Percentiles rank a stretch among this genome's conserved stretches.
These are phyloP conservation scores for Rhizopus microsporus DNA, from an alignment of 371 early-diverging fungal genomes.

Conservation along the genomic window DNA sequence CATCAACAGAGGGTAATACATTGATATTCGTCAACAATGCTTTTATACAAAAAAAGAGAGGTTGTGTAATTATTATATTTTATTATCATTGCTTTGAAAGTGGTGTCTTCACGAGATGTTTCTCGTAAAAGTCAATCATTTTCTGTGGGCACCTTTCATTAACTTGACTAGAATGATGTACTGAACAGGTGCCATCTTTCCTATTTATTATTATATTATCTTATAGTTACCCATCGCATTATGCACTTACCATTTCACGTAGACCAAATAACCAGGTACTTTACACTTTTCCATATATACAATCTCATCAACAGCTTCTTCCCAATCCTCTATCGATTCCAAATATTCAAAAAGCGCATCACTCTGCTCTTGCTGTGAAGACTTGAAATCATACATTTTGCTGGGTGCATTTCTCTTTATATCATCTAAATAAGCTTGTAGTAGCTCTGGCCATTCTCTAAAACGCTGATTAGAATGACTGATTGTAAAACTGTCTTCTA, in stretches of 20 bases:
- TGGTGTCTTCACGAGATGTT: background rate
- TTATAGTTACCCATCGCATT: background rate
- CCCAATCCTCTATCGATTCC: constrained; percentile 17
- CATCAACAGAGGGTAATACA: too few relatives aligned
- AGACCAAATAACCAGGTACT: constrained; percentile 16
- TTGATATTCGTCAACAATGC: too few relatives aligned
- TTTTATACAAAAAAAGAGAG: too few relatives aligned
- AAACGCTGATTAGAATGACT: background rate
- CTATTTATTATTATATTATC: constrained; percentile 2
- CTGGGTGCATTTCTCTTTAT: background rate
- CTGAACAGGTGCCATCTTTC: constrained; percentile 25
- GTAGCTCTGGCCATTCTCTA: constrained; percentile 24
- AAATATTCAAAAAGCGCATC: constrained; percentile 9
- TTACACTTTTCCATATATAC: constrained; percentile 16
- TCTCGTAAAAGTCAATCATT: constrained; percentile 6
- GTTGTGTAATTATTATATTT: too few relatives aligned
- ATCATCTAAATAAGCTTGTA: constrained; percentile 6
- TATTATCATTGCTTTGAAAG: too few relatives aligned
- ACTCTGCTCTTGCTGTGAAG: background rate
- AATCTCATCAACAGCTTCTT: constrained; percentile 15
- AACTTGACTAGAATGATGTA: constrained; percentile 26
- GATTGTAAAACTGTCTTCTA: background rate
- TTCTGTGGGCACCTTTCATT: constrained; percentile 28
- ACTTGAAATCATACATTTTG: too few relatives aligned
- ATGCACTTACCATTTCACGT: constrained; percentile 21